phyloP scores from a whole-genome alignment of 805 yeast genomes.

The Lipomyces kockii region DNA sequence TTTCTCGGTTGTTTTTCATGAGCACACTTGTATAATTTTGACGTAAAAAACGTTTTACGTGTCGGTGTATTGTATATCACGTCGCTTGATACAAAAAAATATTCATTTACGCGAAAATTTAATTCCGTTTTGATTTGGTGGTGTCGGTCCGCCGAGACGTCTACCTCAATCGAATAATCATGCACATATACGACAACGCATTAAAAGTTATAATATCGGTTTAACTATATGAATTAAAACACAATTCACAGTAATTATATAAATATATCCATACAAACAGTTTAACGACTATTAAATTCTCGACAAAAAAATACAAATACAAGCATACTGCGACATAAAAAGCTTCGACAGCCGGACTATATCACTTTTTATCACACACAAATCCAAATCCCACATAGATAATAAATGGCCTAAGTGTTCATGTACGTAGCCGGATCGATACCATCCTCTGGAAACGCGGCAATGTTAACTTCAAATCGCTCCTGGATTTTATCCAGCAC shows the following conservation, averaged over 20 bases:
- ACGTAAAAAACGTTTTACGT: neutral
- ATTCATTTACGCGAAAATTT: neutral
- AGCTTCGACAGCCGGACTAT: neutral
- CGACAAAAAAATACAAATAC: neutral
- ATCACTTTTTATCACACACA: neutral
- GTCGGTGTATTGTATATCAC: neutral
- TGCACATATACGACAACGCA: too few species aligned
- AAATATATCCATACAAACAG: neutral
- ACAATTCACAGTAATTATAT: neutral
- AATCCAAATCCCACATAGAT: neutral
- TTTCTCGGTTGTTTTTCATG: neutral
- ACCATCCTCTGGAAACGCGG: constrained; percentile 97
- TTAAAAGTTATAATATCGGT: neutral
- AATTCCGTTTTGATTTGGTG: neutral
- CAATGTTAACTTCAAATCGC: constrained; percentile 93
- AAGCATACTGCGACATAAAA: neutral
- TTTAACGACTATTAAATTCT: neutral
- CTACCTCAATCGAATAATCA: neutral
- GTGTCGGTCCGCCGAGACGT: neutral
- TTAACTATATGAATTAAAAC: too few species aligned
- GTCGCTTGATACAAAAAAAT: constrained; percentile 2
- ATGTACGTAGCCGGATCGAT: constrained; percentile 96
- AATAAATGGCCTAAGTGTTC: constrained; percentile 64
- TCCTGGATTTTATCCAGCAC: constrained; percentile 91
- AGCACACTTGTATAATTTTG: neutral